Evolutionary conservation across 108 stramenopile genomes (phyloP).

Genomic region (Mediolabrus comicus): DNA sequence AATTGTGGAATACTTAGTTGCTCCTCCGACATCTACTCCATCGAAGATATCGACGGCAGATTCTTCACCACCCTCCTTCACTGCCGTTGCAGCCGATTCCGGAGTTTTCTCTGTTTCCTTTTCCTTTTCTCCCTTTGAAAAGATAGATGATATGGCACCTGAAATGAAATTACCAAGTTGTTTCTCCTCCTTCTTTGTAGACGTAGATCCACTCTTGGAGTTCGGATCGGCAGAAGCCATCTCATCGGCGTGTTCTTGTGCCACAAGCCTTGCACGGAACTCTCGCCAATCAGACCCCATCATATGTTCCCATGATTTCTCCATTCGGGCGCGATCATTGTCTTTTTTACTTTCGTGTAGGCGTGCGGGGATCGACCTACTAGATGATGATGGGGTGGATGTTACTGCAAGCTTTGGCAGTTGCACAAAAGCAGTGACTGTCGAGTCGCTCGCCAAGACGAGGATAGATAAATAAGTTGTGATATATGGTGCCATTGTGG

Average conservation of each 20-base stretch:
- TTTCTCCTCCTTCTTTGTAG: slow-evolving; percentile 26
- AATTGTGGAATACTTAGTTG: slow-evolving; percentile 28
- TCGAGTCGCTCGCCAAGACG: neutral
- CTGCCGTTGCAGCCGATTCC: slow-evolving; percentile 13
- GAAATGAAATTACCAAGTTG: slow-evolving; percentile 69
- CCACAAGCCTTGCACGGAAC: slow-evolving; percentile 82
- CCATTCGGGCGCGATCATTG: slow-evolving; percentile 78
- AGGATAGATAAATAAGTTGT: slow-evolving; percentile 1
- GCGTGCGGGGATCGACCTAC: neutral
- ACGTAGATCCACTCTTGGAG: slow-evolving; percentile 5
- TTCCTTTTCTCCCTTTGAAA: slow-evolving; percentile 42
- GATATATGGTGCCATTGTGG: slow-evolving; percentile 20
- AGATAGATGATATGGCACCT: slow-evolving; percentile 76
- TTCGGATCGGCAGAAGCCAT: slow-evolving; percentile 1
- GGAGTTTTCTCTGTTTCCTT: slow-evolving; percentile 12
- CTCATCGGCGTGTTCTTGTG: slow-evolving; percentile 60
- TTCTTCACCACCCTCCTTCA: slow-evolving; percentile 2
- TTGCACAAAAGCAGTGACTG: slow-evolving; percentile 4
- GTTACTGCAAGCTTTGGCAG: neutral
- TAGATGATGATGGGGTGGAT: neutral
- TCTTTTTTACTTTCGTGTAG: slow-evolving; percentile 48
- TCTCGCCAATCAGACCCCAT: slow-evolving; percentile 87
- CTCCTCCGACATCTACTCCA: slow-evolving; percentile 68
- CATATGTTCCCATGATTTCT: slow-evolving; percentile 72
- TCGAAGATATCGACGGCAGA: slow-evolving; percentile 50